Conservation (phyloP, 495 filamentous ascomycete species). For the Diplogelasinospora grovesii region DNA sequence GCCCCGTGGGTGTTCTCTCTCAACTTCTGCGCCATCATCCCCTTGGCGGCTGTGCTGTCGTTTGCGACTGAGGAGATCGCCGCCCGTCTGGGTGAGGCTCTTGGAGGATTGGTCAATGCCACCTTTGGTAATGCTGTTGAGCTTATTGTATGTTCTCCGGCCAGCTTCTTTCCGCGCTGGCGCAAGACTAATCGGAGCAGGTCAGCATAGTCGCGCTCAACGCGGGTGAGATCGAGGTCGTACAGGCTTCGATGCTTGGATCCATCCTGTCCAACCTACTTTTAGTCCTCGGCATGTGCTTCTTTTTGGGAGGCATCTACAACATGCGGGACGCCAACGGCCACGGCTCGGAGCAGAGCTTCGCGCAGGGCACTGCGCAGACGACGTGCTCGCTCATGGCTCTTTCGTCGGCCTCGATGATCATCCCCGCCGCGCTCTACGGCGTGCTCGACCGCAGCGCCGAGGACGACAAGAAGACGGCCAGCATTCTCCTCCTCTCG, state of each 20-base stretch:
- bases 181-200: slow-evolving; percentile 38
- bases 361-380: slow-evolving; percentile 83
- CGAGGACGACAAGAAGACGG: slow-evolving; percentile 40
- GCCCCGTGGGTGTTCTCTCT: slow-evolving; percentile 73
- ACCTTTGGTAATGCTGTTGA: slow-evolving; percentile 99
- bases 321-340: slow-evolving; percentile 40
- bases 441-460: slow-evolving; percentile 34
- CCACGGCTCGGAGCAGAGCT: slow-evolving; percentile 56
- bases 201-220: slow-evolving; percentile 89
- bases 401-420: slow-evolving; percentile 81
- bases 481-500: slow-evolving; percentile 75
- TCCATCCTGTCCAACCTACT: slow-evolving; percentile 95
- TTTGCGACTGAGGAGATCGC: slow-evolving; percentile 95
- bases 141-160: slow-evolving; percentile 65
- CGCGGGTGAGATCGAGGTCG: slow-evolving; percentile 83
- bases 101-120: slow-evolving; percentile 91
- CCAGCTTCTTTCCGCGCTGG: slow-evolving; percentile 6
- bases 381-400: slow-evolving; percentile 97
- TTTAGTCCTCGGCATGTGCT: slow-evolving; percentile 93
- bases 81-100: slow-evolving; percentile 73
- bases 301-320: slow-evolving; percentile 76
- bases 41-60: slow-evolving; percentile 83
- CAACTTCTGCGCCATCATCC: slow-evolving; percentile 95
- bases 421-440: slow-evolving; percentile 76
- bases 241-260: slow-evolving; percentile 96